Percentiles rank a stretch among this genome's conserved stretches.
phyloP scores from a whole-genome alignment of 306 rosid genomes.

The Casuarina cunninghamiana region DNA sequence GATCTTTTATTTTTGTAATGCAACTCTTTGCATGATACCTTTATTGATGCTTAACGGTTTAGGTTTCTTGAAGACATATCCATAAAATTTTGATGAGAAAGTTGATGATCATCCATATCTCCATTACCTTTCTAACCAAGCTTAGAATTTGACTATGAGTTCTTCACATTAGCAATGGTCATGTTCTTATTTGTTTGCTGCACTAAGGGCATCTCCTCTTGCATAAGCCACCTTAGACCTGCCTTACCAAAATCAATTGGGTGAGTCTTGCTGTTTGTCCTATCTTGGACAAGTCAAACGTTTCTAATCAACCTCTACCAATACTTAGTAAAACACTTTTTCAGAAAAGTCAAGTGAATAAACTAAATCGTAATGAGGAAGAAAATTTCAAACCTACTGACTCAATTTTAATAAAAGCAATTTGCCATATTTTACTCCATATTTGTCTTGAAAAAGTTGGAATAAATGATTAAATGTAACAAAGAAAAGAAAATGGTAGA shows the following conservation, averaged over 20 bases:
- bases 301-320: neutral
- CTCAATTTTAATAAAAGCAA: neutral
- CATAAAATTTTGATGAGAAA: slow-evolving; percentile 21
- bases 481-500: neutral
- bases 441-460: neutral
- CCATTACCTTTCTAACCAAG: neutral
- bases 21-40: slow-evolving; percentile 31
- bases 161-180: neutral
- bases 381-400: neutral
- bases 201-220: slow-evolving; percentile 21
- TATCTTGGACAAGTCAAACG: slow-evolving; percentile 26
- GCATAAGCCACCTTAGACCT: slow-evolving; percentile 16
- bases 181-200: neutral
- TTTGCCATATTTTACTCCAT: neutral
- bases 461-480: neutral
- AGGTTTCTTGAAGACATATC: slow-evolving; percentile 28
- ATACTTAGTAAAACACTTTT: neutral
- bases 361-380: neutral
- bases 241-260: slow-evolving; percentile 12
- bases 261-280: neutral
- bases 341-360: neutral
- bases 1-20: slow-evolving; percentile 40
- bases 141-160: slow-evolving; percentile 16
- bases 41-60: slow-evolving; percentile 26
- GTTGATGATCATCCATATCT: slow-evolving; percentile 15